Conservation (phyloP, 495 filamentous ascomycete genomes). For the Talaromyces nanjingensis region DNA sequence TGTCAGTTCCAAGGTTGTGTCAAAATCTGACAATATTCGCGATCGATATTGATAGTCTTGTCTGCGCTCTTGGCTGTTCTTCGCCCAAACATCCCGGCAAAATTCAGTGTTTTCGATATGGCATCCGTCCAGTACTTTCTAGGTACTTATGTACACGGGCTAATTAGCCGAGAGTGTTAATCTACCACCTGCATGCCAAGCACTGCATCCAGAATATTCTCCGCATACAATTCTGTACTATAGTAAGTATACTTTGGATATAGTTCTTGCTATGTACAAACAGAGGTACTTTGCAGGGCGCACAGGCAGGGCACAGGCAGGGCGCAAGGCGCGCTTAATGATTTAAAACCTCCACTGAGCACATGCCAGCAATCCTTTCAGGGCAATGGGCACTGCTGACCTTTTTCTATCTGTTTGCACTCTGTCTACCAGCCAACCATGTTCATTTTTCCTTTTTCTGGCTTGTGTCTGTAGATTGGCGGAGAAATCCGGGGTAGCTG, state of each 20-base stretch:
- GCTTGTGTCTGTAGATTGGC: background rate
- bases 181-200: background rate
- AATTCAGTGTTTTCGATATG: no score
- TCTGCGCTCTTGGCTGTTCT: no score
- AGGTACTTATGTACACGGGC: no score
- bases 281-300: background rate
- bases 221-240: background rate
- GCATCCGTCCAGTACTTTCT: no score
- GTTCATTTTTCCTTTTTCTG: background rate
- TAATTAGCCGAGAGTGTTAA: no score
- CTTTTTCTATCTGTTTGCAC: background rate
- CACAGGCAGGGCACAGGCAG: background rate
- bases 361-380: background rate
- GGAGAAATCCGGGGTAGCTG: background rate
- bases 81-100: no score
- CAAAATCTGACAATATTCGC: no score
- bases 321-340: background rate
- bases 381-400: background rate
- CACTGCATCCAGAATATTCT: background rate
- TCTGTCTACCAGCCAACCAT: background rate
- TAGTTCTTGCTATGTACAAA: background rate
- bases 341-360: background rate
- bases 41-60: no score
- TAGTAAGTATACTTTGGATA: background rate
- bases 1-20: no score